These are phyloP conservation scores for Populus pruinosa DNA, from an alignment of 345 rosid species.

Conservation along the genomic window DNA sequence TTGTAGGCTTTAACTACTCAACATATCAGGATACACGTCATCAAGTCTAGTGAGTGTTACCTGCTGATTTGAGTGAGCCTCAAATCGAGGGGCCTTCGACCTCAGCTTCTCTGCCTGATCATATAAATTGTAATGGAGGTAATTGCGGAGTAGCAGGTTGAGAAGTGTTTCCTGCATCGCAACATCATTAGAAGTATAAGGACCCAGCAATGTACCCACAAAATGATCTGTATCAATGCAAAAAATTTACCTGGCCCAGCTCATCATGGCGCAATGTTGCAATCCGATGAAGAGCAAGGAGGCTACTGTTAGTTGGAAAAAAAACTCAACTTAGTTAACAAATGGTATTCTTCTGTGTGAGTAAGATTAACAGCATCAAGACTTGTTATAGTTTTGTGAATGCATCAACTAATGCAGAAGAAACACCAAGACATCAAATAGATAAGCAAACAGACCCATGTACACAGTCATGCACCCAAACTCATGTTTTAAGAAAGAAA, in stretches of 20 bases:
- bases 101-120: conserved; percentile 92
- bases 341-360: neutral
- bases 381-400: neutral
- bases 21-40: neutral
- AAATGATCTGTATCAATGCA: neutral
- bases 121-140: conserved; percentile 76
- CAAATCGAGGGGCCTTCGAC: conserved; percentile 86
- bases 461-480: neutral
- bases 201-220: neutral
- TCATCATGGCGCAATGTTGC: conserved; percentile 88
- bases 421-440: neutral
- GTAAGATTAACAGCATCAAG: neutral
- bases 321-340: conserved; percentile 4
- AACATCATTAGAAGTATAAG: conserved; percentile 20
- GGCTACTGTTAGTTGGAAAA: conserved; percentile 40
- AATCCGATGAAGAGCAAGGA: conserved; percentile 75
- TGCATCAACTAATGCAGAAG: neutral
- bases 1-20: neutral
- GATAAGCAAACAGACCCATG: neutral
- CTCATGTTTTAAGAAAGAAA: neutral
- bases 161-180: conserved; percentile 79
- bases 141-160: conserved; percentile 75
- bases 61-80: conserved; percentile 94
- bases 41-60: conserved; percentile 12
- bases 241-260: conserved; percentile 65